A percentile compares a stretch with the other conserved stretches of the same genome.
These are phyloP conservation scores for Malus hybrid DNA, from an alignment of 331 rosid species.

Conservation along the genomic window DNA sequence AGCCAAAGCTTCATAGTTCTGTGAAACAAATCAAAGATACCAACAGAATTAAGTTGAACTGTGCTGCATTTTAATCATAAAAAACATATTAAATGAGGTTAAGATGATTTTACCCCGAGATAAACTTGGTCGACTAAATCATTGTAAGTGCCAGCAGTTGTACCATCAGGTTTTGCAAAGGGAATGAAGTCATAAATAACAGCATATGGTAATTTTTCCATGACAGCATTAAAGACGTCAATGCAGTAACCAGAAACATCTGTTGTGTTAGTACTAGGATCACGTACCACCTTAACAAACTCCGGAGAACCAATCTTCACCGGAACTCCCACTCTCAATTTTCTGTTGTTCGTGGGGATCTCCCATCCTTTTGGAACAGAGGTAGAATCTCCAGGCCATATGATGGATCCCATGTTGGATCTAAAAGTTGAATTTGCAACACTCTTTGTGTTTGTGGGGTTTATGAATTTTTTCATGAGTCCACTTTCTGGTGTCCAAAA, in stretches of 20 bases:
- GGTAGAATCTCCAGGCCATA: constrained; percentile 51
- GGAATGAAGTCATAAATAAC: constrained; percentile 34
- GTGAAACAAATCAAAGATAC: not conserved
- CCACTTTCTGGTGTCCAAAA: constrained; percentile 30
- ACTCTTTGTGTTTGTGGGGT: not conserved
- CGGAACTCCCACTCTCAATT: constrained; percentile 39
- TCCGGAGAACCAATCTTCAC: constrained; percentile 19
- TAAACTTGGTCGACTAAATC: constrained; percentile 26
- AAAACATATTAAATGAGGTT: not conserved
- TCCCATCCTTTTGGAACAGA: constrained; percentile 53
- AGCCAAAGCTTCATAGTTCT: constrained; percentile 35
- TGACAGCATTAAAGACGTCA: constrained; percentile 39
- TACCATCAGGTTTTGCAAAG: constrained; percentile 15
- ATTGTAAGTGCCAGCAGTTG: constrained; percentile 30
- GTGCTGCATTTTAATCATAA: not conserved
- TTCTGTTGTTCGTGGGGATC: constrained; percentile 29
- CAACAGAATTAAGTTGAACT: no score
- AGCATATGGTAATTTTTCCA: constrained; percentile 29
- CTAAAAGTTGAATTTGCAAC: constrained; percentile 7
- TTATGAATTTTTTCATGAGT: not conserved
- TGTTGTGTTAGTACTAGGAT: constrained; percentile 10
- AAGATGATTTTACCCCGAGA: constrained; percentile 14
- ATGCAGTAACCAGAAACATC: constrained; percentile 32
- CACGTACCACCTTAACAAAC: constrained; percentile 22
- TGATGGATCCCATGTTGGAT: constrained; percentile 17